Evolutionary conservation across 2,329 filamentous ascomycete species (phyloP).

Genomic region (Neonectria magnoliae): DNA sequence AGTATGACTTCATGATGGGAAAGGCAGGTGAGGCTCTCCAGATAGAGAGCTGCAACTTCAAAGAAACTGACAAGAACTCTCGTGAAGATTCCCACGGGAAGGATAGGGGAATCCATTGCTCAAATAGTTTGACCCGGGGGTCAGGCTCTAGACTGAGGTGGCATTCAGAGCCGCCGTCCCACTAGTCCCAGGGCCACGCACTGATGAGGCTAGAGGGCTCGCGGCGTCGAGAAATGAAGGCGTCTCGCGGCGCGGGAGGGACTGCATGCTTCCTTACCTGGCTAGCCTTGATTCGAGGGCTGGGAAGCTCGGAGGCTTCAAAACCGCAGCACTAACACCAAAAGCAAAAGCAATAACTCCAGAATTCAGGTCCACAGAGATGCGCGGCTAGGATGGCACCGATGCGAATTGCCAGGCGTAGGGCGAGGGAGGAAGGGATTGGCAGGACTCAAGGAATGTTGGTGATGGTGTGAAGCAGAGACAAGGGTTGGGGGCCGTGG

Average conservation of each 20-base stretch:
- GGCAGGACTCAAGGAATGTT: neutral
- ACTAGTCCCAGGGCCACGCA: slow-evolving; percentile 36
- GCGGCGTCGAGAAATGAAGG: slow-evolving; percentile 37
- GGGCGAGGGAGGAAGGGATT: neutral
- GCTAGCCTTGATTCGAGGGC: slow-evolving; percentile 20
- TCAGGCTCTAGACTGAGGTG: slow-evolving; percentile 25
- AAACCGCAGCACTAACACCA: neutral
- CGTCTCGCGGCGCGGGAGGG: slow-evolving; percentile 32
- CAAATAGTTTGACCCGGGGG: slow-evolving; percentile 30
- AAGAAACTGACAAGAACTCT: slow-evolving; percentile 24
- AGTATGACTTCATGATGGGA: slow-evolving; percentile 36
- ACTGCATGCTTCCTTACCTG: slow-evolving; percentile 19
- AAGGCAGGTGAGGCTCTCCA: slow-evolving; percentile 16
- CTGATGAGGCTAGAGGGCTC: slow-evolving; percentile 30
- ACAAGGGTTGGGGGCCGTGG: neutral
- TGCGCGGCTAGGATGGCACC: slow-evolving; percentile 14
- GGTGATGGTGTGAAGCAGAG: slow-evolving; percentile 1
- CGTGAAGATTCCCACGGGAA: slow-evolving; percentile 7
- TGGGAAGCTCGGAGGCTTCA: slow-evolving; percentile 14
- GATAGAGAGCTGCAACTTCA: slow-evolving; percentile 23
- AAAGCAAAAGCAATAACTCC: slow-evolving; percentile 17
- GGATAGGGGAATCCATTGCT: slow-evolving; percentile 30
- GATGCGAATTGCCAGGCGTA: slow-evolving; percentile 12
- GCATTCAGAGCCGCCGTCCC: slow-evolving; percentile 19
- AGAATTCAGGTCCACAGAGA: slow-evolving; percentile 5